Percentiles rank a stretch among this genome's conserved stretches.
Evolutionary conservation across 1,284 basidiomycete species (phyloP).

Genomic region (Fomitopsis pinicola): DNA sequence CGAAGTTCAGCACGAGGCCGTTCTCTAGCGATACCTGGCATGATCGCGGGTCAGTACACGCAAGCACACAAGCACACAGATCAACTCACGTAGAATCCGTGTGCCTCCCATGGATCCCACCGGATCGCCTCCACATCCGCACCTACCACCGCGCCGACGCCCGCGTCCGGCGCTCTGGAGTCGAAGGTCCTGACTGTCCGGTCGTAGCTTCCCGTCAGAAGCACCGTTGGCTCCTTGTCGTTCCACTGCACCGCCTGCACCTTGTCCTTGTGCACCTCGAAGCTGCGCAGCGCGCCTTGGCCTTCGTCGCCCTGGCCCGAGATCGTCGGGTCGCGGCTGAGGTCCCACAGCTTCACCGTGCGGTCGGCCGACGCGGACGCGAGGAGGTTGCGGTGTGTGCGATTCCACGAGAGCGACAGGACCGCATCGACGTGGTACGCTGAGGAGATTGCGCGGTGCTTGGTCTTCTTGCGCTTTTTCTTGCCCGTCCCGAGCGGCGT

Average conservation of each 20-base stretch:
- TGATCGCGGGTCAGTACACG: not conserved
- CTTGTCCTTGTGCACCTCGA: conserved; percentile 90
- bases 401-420: conserved; percentile 91
- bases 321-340: conserved; percentile 64
- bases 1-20: conserved; percentile 88
- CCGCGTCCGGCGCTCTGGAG: conserved; percentile 75
- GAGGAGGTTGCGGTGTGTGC: conserved; percentile 82
- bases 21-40: conserved; percentile 87
- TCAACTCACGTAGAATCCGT: conserved; percentile 79
- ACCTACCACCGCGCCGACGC: conserved; percentile 76
- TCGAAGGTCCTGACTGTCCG: conserved; percentile 93
- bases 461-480: conserved; percentile 91
- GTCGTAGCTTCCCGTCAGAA: conserved; percentile 93
- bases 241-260: conserved; percentile 99
- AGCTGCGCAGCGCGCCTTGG: conserved; percentile 77
- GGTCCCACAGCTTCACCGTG: conserved; percentile 98
- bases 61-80: conserved; percentile 5
- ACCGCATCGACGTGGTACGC: conserved; percentile 93
- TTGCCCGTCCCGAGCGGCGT: conserved; percentile 82
- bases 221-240: conserved; percentile 77
- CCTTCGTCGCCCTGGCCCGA: conserved; percentile 41
- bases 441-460: conserved; percentile 62
- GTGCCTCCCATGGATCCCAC: conserved; percentile 95
- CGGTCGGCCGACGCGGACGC: conserved; percentile 92
- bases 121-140: conserved; percentile 91